A percentile compares a stretch with the other conserved stretches of the same genome.
Evolutionary conservation across 2,329 filamentous ascomycete genomes (phyloP).

Genomic region (Trichoderma guizhouense): DNA sequence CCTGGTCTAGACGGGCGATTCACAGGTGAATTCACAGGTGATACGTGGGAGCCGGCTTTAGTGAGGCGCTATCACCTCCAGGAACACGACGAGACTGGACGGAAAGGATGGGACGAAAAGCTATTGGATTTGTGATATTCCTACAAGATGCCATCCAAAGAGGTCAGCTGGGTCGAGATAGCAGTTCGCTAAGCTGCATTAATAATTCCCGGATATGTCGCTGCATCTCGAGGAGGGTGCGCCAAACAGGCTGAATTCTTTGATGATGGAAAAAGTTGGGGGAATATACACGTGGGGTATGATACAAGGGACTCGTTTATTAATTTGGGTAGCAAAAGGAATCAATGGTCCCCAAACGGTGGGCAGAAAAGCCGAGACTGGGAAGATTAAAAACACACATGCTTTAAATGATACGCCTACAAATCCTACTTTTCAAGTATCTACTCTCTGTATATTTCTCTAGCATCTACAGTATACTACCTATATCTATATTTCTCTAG

Average conservation of each 20-base stretch:
- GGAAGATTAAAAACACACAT: too few relatives aligned
- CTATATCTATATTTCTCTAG: too few relatives aligned
- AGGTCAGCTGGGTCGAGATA: background rate
- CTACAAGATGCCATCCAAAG: background rate
- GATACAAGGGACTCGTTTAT: background rate
- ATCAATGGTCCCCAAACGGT: too few relatives aligned
- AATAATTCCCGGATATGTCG: background rate
- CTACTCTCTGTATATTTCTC: too few relatives aligned
- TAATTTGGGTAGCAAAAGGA: background rate
- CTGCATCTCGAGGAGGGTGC: constrained; percentile 2
- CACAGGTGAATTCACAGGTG: background rate
- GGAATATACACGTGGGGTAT: background rate
- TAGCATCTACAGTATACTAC: too few relatives aligned
- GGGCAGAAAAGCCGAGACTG: too few relatives aligned
- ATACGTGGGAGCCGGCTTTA: background rate
- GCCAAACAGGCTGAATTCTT: constrained; percentile 11
- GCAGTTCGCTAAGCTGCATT: background rate
- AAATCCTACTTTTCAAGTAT: too few relatives aligned
- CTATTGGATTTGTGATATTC: constrained; percentile 6
- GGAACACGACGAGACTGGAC: background rate
- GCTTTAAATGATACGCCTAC: too few relatives aligned
- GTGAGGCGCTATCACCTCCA: constrained; percentile 2
- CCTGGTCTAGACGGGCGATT: background rate
- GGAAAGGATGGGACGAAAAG: background rate
- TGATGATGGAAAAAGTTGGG: background rate